phyloP scores from a whole-genome alignment of 495 filamentous ascomycete genomes.

The Collariella sp. region DNA sequence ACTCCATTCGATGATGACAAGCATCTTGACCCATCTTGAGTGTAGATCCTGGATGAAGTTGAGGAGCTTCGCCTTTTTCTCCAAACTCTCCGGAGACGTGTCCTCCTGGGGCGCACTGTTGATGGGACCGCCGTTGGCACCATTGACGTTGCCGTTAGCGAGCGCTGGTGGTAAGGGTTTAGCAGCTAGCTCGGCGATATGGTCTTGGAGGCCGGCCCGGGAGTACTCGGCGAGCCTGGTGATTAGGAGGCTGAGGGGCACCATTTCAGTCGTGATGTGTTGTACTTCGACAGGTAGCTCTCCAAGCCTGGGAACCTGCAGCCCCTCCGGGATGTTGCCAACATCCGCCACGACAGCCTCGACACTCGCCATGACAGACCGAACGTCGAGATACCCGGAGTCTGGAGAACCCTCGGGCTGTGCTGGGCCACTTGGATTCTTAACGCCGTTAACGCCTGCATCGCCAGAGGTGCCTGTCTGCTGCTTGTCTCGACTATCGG shows the following conservation, averaged over 20 bases:
- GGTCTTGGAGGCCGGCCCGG: slow-evolving; percentile 62
- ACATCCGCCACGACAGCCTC: slow-evolving; percentile 17
- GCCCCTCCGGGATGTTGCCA: slow-evolving; percentile 7
- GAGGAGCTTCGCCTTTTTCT: slow-evolving; percentile 71
- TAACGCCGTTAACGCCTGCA: slow-evolving; percentile 32
- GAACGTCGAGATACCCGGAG: slow-evolving; percentile 15
- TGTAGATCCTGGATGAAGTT: slow-evolving; percentile 56
- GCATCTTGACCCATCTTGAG: slow-evolving; percentile 70
- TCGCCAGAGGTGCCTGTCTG: slow-evolving; percentile 46
- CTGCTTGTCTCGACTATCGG: slow-evolving; percentile 35
- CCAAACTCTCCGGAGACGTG: slow-evolving; percentile 55
- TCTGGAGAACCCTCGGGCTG: slow-evolving; percentile 12
- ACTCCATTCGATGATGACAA: slow-evolving; percentile 84
- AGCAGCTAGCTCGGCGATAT: slow-evolving; percentile 61
- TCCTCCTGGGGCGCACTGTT: slow-evolving; percentile 34
- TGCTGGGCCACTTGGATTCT: slow-evolving; percentile 19
- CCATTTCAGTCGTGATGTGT: slow-evolving; percentile 69
- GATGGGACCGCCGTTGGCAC: slow-evolving; percentile 1
- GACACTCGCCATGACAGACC: slow-evolving; percentile 17
- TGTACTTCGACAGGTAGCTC: slow-evolving; percentile 64
- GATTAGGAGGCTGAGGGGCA: slow-evolving; percentile 61
- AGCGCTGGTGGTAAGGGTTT: slow-evolving; percentile 44
- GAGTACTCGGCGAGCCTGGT: slow-evolving; percentile 72
- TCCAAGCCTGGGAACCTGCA: slow-evolving; percentile 30
- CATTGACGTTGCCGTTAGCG: slow-evolving; percentile 4